Percentiles rank a stretch among this genome's conserved stretches.
Conservation (phyloP, 495 filamentous ascomycete genomes). For the Sphaerosporella brunnea region DNA sequence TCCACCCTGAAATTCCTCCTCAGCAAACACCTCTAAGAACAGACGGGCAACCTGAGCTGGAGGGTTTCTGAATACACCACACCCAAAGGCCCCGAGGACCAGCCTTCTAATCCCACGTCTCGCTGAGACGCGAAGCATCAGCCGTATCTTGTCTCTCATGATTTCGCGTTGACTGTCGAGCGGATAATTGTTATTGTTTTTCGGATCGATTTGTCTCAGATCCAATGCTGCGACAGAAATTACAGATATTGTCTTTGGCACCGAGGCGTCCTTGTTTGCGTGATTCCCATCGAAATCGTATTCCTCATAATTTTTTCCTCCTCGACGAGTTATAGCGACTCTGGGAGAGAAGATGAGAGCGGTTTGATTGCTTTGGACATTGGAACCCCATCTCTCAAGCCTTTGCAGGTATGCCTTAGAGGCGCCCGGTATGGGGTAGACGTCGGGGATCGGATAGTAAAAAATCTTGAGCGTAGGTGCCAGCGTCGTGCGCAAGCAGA, state of each 20-base stretch:
- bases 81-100: slow-evolving; percentile 48
- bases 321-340: slow-evolving; percentile 38
- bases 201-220: not conserved
- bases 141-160: slow-evolving; percentile 43
- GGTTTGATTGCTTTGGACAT: slow-evolving; percentile 14
- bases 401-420: not conserved
- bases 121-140: slow-evolving; percentile 38
- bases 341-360: slow-evolving; percentile 41
- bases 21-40: slow-evolving; percentile 40
- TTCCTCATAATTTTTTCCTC: slow-evolving; percentile 7
- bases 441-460: slow-evolving; percentile 35
- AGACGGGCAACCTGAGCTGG: slow-evolving; percentile 35
- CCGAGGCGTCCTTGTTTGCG: too few relatives aligned
- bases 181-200: slow-evolving; percentile 18
- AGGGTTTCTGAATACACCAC: slow-evolving; percentile 46
- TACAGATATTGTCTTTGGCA: slow-evolving; percentile 28
- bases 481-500: slow-evolving; percentile 46
- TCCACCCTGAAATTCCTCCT: slow-evolving; percentile 41
- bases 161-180: slow-evolving; percentile 27
- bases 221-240: slow-evolving; percentile 39
- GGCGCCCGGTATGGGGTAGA: not conserved
- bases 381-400: not conserved
- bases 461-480: slow-evolving; percentile 31
- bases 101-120: slow-evolving; percentile 35
- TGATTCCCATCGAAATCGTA: slow-evolving; percentile 25